Base-by-base conservation (phyloP, 352 stramenopile species). In the Globisporangium mamillatum region DNA sequence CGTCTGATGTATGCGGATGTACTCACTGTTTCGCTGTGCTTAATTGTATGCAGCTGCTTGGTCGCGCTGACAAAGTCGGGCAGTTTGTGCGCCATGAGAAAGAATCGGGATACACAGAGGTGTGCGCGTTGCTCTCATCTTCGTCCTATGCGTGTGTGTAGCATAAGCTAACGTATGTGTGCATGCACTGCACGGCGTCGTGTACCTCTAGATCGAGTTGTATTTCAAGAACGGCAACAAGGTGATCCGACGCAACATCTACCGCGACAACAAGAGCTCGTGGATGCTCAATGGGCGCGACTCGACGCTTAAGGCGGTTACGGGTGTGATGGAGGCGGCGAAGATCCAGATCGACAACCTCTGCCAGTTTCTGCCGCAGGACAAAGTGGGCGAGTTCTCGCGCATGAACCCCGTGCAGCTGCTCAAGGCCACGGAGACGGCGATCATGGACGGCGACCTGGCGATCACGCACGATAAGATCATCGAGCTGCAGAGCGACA, bases 321-420 rank as follows among this genome's bases (percentile, higher is more conserved):
- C 72, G 7, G 75, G 90, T 16, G 66, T 98, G 6, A 95, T 98
- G 64, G 72, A 89, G 46, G 71, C 79, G 18, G 79, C 92, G n/a
- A 87, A 95, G 44, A 99, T 99, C 68, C 86, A 98, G 68, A 97
- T 99, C 73, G 94, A 99, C 76, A 99, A 99, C 71, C 82, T 99
- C 38, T 99, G 97, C 67, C 98, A 98, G 55, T 99, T 99, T 70
- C 75, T 99, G 25, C 98, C 98, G 2, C 98, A 99, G 75, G 97
- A 99, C 71, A 98, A 97, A 75, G 97, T 96, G 20, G 88, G 89
- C 60, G 88, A 96, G 70, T 96, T 96, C 63, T 93, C 89, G n/a
- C 79, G 84, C 36, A 94, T 96, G 86, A 95, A 93, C 61, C 64
- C 85, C 0, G 75, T 86, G 53, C 76, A 90, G 71, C 75, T 96